These are phyloP conservation scores for Amphibolis antarctica DNA, from an alignment of 106 monocot species.

Conservation along the genomic window DNA sequence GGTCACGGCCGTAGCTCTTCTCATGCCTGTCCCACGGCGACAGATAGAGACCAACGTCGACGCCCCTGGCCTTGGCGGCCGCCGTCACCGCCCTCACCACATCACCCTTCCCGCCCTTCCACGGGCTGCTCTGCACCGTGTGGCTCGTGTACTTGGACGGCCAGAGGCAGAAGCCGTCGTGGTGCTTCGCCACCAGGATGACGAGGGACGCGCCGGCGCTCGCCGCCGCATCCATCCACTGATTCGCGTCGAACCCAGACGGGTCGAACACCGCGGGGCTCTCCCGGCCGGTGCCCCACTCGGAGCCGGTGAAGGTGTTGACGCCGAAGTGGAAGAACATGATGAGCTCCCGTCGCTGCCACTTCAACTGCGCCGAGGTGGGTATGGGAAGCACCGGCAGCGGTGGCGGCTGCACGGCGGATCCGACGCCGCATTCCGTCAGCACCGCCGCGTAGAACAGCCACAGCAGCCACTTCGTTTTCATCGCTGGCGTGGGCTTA, in stretches of 20 bases:
- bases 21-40: constrained; percentile 97
- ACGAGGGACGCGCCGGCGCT: constrained; percentile 43
- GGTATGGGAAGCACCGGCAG: constrained; percentile 67
- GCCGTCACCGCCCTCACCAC: constrained; percentile 49
- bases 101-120: constrained; percentile 57
- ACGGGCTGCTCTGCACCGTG: constrained; percentile 52
- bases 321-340: constrained; percentile 95
- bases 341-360: constrained; percentile 80
- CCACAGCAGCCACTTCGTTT: no score
- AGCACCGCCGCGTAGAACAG: no score
- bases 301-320: constrained; percentile 89
- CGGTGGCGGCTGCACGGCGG: constrained; percentile 18
- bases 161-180: constrained; percentile 97
- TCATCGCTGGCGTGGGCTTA: no score
- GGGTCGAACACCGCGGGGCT: constrained; percentile 49
- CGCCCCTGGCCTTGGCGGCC: constrained; percentile 34
- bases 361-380: constrained; percentile 53
- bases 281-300: constrained; percentile 80
- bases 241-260: constrained; percentile 32
- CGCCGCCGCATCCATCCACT: constrained; percentile 57
- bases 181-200: constrained; percentile 77
- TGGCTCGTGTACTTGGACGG: constrained; percentile 63
- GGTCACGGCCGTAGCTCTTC: constrained; percentile 46
- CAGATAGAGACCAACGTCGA: constrained; percentile 67
- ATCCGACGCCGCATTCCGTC: neutral